Evolutionary conservation across 306 rosid species (phyloP).

Genomic region (Sphenostylis stenocarpa): DNA sequence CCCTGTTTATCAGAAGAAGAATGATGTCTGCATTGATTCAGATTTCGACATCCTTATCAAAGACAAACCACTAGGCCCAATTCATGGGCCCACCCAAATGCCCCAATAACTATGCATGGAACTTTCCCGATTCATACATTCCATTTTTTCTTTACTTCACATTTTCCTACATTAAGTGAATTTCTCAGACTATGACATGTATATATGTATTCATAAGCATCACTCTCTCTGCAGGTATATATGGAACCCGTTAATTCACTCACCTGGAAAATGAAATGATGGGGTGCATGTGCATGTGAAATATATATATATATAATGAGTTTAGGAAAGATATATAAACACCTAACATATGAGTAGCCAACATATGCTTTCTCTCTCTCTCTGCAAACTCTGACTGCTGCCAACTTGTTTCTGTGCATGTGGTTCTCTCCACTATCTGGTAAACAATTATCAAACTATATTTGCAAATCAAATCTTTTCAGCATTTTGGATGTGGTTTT

Average conservation of each 20-base stretch:
- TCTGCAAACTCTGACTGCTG: constrained; percentile 39
- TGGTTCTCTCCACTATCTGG: constrained; percentile 28
- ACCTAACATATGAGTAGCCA: neutral
- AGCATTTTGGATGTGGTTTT: neutral
- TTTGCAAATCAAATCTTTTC: neutral
- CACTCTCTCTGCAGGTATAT: no score
- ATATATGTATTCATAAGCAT: no score
- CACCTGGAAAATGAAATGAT: constrained; percentile 54
- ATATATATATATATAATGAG: neutral
- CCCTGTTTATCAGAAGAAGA: constrained; percentile 26
- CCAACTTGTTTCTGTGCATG: constrained; percentile 46
- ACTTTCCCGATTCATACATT: neutral
- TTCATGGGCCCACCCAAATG: neutral
- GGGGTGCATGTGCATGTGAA: constrained; percentile 58
- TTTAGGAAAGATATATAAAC: neutral
- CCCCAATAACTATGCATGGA: neutral
- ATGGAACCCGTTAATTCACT: constrained; percentile 50
- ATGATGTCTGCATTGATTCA: constrained; percentile 32
- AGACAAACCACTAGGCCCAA: neutral
- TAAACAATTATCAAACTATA: neutral
- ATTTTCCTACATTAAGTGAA: no score
- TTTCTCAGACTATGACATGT: no score
- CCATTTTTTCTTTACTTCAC: no score
- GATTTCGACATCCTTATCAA: constrained; percentile 48
- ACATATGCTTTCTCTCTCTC: constrained; percentile 36